A percentile compares a stretch with the other conserved stretches of the same genome.
These are phyloP conservation scores for Arthroderma sp. DNA, from an alignment of 2,329 filamentous ascomycete species.

Conservation along the genomic window DNA sequence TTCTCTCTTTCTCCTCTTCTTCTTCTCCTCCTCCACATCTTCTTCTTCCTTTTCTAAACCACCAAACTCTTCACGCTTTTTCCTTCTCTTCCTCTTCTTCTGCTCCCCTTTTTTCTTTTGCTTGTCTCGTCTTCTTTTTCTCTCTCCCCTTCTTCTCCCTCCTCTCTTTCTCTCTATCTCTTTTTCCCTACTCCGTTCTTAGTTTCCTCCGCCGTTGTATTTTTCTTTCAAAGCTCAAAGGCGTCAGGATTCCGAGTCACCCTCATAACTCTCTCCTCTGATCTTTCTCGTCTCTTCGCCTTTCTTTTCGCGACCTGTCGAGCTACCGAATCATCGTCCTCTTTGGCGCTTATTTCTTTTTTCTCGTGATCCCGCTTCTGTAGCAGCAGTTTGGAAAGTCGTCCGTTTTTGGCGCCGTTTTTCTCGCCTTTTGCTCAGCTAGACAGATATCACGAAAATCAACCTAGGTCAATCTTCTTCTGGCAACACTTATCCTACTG, in stretches of 20 bases:
- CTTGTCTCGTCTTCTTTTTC: background rate
- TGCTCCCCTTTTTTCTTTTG: background rate
- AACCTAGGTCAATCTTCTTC: too few species aligned
- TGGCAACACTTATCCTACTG: too few species aligned
- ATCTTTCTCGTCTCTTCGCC: constrained; percentile 18
- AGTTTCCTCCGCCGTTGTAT: background rate
- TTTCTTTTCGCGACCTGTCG: constrained; percentile 4
- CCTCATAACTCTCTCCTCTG: constrained; percentile 4
- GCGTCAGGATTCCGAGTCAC: too few species aligned
- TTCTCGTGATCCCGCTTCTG: background rate
- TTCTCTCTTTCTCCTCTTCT: background rate
- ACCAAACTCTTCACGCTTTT: constrained; percentile 1
- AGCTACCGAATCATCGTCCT: constrained; percentile 1
- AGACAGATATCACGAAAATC: too few species aligned
- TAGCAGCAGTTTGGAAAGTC: background rate
- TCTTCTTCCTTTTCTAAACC: background rate
- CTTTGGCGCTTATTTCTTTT: constrained; percentile 10
- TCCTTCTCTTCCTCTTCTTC: constrained; percentile 2
- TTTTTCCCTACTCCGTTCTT: background rate
- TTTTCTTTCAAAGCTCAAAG: too few species aligned
- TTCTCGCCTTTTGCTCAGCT: too few species aligned
- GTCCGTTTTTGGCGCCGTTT: too few species aligned
- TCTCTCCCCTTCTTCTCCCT: constrained; percentile 3
- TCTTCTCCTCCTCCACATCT: background rate
- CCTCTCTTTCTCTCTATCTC: constrained; percentile 3